Evolutionary conservation across 805 yeast genomes (phyloP), one percentile per base, ranked within the genome.

Genomic region (Isabelozyma heimii): DNA sequence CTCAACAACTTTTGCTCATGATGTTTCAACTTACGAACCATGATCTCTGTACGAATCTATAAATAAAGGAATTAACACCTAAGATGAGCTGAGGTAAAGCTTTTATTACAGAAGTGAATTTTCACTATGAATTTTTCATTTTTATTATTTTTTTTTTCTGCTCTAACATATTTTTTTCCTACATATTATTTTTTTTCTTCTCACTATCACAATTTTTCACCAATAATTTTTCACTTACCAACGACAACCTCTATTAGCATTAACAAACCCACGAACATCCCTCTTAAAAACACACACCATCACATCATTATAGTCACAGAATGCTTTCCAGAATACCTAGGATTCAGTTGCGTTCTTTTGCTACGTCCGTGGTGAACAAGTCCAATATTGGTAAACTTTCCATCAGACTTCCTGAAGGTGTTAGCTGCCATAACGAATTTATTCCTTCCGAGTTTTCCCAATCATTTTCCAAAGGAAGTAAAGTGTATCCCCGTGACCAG

Each of bases 1-100:
- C 88, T 91, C 60, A 94, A 81, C 60, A 94, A 82, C 71, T 91
- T 91, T 77, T 89, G 87, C 80, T 94, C 99, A 70, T 94, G 99
- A 73, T 88, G 90, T 68, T 94, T 94, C 52, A 94, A 80, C 59
- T 88, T 79, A 68, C 99, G 80, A 44, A 87, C 96, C 96, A 88
- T 87, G 40, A 37, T 72, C 40, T 16, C 45, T 39, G 13, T 33
- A 13, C 5, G 5, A 33, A 33, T 13, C 4, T 33, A 13, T 33
- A 12, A 33, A n/a, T 8, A 12, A 33, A 8, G 13, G 37, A 3
- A 5, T n/a, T 8, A 5, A 38, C 15, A n/a, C 40, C 40, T 38
- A 38, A 20, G 24, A 20, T 33, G 37, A 33, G 37, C 13, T 33
- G 37, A 33, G 5, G 13, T 33, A 13, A 13, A 14, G 14, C 4